These are phyloP conservation scores for Yamadazyma dendronema DNA, from an alignment of 1,139 yeast genomes.

Conservation along the genomic window DNA sequence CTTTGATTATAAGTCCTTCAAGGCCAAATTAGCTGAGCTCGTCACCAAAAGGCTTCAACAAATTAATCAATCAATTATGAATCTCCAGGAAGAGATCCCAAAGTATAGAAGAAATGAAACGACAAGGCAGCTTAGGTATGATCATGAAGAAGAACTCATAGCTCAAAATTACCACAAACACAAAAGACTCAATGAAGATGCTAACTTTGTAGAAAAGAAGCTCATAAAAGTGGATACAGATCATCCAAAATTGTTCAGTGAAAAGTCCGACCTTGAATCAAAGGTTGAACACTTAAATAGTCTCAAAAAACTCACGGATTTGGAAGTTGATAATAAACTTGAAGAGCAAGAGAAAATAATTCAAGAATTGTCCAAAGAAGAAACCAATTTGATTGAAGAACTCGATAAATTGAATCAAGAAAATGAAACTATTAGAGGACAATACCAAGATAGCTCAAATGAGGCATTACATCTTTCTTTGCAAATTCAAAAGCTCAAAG, in stretches of 20 bases:
- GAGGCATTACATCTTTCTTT: constrained; percentile 53
- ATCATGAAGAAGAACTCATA: constrained; percentile 46
- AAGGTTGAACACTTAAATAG: constrained; percentile 20
- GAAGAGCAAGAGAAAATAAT: constrained; percentile 28
- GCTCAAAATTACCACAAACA: constrained; percentile 48
- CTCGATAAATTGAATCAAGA: constrained; percentile 26
- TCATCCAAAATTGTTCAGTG: constrained; percentile 19
- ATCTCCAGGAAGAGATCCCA: constrained; percentile 25
- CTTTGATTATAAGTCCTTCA: constrained; percentile 37
- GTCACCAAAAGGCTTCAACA: constrained; percentile 35
- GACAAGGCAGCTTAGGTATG: constrained; percentile 48
- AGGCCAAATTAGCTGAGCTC: constrained; percentile 37
- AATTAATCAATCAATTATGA: constrained; percentile 28
- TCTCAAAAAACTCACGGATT: constrained; percentile 6
- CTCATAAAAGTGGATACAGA: constrained; percentile 42
- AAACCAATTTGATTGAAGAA: constrained; percentile 25
- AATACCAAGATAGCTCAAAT: constrained; percentile 55
- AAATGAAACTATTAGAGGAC: constrained; percentile 41
- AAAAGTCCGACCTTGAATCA: constrained; percentile 16
- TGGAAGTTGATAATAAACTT: constrained; percentile 12
- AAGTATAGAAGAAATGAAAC: constrained; percentile 44
- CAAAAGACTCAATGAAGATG: constrained; percentile 49
- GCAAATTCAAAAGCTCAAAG: constrained; percentile 27
- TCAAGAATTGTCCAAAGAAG: constrained; percentile 27
- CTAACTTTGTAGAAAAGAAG: constrained; percentile 46